These are phyloP conservation scores for Phytophthora pistaciae DNA, from an alignment of 352 stramenopile genomes.

Conservation along the genomic window DNA sequence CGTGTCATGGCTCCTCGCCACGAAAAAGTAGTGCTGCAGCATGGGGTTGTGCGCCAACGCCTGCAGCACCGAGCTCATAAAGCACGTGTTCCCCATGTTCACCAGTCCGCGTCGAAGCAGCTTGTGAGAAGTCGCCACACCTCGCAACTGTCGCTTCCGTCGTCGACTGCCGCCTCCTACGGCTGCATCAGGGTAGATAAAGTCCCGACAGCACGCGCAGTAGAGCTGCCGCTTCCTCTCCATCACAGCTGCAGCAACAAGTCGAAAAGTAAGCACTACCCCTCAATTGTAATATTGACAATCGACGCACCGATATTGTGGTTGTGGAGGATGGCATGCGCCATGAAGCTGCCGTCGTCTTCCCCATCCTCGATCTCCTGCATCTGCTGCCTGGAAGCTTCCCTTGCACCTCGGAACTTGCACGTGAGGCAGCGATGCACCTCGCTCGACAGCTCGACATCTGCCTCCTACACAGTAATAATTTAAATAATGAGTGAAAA, in stretches of 20 bases:
- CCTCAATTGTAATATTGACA: background rate
- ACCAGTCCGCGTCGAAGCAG: constrained; percentile 65
- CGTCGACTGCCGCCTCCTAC: constrained; percentile 29
- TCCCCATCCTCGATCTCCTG: constrained; percentile 32
- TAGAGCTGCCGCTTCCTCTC: constrained; percentile 59
- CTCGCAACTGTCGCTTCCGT: constrained; percentile 27
- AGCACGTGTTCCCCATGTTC: constrained; percentile 91
- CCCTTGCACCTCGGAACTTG: constrained; percentile 50
- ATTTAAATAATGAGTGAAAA: constrained; percentile 5
- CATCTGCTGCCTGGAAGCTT: constrained; percentile 32
- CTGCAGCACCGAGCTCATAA: constrained; percentile 86
- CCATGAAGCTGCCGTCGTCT: constrained; percentile 65
- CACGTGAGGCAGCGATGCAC: constrained; percentile 62
- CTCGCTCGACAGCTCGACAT: constrained; percentile 26
- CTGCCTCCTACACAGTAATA: constrained; percentile 19
- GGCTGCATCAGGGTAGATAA: constrained; percentile 59
- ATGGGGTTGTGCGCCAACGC: constrained; percentile 75
- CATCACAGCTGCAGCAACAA: constrained; percentile 46
- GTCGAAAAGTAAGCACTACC: background rate
- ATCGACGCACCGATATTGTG: constrained; percentile 57
- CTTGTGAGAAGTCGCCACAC: constrained; percentile 21
- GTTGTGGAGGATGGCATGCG: constrained; percentile 65
- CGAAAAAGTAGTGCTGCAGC: constrained; percentile 77
- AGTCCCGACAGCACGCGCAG: constrained; percentile 66
- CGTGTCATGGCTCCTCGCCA: constrained; percentile 66